These are phyloP conservation scores for Exidia glandulosa DNA, from an alignment of 768 basidiomycete species.

Conservation along the genomic window DNA sequence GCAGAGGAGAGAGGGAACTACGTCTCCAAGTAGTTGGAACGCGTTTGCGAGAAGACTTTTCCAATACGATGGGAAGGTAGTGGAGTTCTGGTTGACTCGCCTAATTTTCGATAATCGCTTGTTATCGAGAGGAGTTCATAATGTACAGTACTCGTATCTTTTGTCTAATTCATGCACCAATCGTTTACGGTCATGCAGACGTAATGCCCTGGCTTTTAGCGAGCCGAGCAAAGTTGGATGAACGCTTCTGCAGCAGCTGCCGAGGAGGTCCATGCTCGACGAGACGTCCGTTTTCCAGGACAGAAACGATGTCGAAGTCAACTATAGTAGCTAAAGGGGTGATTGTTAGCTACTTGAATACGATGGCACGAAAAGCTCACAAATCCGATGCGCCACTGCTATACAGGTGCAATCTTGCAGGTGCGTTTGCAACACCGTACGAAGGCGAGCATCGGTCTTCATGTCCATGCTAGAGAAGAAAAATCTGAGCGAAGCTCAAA, in stretches of 20 bases:
- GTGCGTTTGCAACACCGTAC: neutral
- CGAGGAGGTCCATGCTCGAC: constrained; percentile 1
- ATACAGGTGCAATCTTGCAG: constrained; percentile 1
- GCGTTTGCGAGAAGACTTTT: no score
- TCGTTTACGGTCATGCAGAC: neutral
- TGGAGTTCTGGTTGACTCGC: no score
- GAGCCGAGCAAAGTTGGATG: constrained; percentile 2
- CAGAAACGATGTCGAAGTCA: constrained; percentile 2
- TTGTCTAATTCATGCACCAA: neutral
- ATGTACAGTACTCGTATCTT: neutral
- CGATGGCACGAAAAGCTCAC: neutral
- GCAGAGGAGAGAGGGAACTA: no score
- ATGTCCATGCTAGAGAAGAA: constrained; percentile 2
- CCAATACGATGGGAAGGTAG: no score
- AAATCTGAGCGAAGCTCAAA: neutral
- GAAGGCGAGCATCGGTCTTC: constrained; percentile 1
- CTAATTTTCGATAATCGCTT: no score
- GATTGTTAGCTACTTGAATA: neutral
- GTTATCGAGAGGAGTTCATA: no score
- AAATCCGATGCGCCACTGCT: constrained; percentile 4
- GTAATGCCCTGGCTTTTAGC: constrained; percentile 3
- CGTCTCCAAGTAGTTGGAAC: no score
- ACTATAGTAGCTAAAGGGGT: neutral
- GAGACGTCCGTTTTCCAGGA: constrained; percentile 1
- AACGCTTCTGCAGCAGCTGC: neutral